Percentiles rank a stretch among this genome's conserved stretches.
Evolutionary conservation across 768 basidiomycete species (phyloP).

Genomic region (Saitozyma podzolica): DNA sequence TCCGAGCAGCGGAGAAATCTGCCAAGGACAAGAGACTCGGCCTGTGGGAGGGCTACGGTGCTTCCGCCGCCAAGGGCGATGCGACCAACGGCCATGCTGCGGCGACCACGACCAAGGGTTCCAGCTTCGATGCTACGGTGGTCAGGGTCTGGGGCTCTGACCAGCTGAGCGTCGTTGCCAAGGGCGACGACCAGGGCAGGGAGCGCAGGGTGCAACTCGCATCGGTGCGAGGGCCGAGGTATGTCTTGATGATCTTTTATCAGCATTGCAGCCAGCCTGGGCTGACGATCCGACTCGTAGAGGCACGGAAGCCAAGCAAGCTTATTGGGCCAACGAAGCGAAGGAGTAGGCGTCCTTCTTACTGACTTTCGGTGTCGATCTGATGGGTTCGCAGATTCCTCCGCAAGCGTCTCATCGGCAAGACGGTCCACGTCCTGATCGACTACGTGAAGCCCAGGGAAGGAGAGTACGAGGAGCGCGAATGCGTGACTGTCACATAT

Average conservation of each 20-base stretch:
- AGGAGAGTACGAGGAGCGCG: constrained; percentile 89
- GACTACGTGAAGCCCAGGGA: constrained; percentile 90
- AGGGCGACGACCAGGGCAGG: constrained; percentile 61
- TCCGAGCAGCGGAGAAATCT: constrained; percentile 76
- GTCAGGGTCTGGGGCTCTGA: constrained; percentile 89
- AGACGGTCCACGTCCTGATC: constrained; percentile 56
- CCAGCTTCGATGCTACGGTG: constrained; percentile 75
- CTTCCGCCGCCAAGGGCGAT: constrained; percentile 3
- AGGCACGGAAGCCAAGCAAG: constrained; percentile 79
- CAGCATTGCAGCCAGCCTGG: not conserved
- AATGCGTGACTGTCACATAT: constrained; percentile 84
- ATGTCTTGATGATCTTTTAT: constrained; percentile 22
- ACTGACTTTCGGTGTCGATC: not conserved
- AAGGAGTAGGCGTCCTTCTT: constrained; percentile 59
- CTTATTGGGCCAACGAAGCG: constrained; percentile 85
- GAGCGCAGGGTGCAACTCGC: constrained; percentile 84
- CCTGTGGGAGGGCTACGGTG: constrained; percentile 48
- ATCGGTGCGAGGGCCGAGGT: constrained; percentile 84
- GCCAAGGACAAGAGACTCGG: constrained; percentile 59
- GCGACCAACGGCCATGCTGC: constrained; percentile 22
- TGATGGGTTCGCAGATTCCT: constrained; percentile 59
- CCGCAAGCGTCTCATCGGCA: constrained; percentile 83
- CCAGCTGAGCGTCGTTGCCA: constrained; percentile 77
- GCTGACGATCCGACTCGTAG: constrained; percentile 53
- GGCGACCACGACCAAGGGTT: constrained; percentile 38